Evolutionary conservation across 202 grass and related monocot species (phyloP), one percentile per base, ranked within the genome.

Genomic region (Sporobolus alterniflorus): DNA sequence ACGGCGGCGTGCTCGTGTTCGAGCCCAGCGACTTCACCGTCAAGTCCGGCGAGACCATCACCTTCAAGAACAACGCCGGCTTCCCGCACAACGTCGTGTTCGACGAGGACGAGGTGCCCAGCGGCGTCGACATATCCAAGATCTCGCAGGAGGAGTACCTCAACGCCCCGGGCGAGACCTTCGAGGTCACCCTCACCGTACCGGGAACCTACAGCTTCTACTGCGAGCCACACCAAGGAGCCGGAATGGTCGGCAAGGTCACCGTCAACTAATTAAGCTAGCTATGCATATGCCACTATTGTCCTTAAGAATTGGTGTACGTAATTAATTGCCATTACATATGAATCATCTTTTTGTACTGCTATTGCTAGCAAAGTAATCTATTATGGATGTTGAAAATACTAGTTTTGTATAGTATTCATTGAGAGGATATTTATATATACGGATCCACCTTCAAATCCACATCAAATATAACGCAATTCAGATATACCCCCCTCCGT

Each of bases 41-140:
- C 34, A 72, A 94, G 26, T 2, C 93, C 7, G 96, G 96, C 26
- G 96, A 98, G 69, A 90, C 82, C 55, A 98, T 98, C 71, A 85
- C 82, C 12, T 98, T 98, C 91, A 98, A 95, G 89, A 98, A 98
- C 93, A 98, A 98, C 85, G 96, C 80, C 12, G 93, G 84, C 3
- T 98, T 11, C 96, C 96, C 96, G 13, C 96, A 98, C 91, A 98
- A 98, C 83, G 44, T 98, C 0, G 89, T 98, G 6, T 98, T 98
- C 76, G 96, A 98, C 77, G 92, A 94, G 81, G 96, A 98, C 73
- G 96, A 82, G 26, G 84, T 98, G 64, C 96, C 96, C 0, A 25
- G 84, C 12, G 96, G 91, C 30, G 96, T 98, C 0, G 76, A 96
- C 71, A 87, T 39, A 9, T 13, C 76, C 75, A 86, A 89, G 74